Conservation (phyloP, 192 early-diverging fungal species). For the Coemansia sp. region DNA sequence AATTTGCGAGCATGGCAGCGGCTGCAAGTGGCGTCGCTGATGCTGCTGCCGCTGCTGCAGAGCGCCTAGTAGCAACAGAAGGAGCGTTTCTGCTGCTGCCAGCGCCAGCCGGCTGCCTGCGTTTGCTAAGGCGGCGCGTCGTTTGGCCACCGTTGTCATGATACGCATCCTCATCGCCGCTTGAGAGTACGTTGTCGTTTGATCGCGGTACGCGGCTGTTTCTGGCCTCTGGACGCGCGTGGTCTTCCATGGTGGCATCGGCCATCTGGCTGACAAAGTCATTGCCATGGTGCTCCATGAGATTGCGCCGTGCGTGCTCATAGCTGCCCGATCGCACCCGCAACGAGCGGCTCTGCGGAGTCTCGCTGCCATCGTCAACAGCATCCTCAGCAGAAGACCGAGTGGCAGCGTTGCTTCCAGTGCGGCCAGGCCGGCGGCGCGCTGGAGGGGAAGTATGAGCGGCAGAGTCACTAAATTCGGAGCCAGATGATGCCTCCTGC, state of each 20-base stretch:
- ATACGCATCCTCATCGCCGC: slow-evolving; percentile 2
- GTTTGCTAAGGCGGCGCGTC: slow-evolving; percentile 7
- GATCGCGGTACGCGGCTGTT: slow-evolving; percentile 21
- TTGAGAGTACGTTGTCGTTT: not conserved
- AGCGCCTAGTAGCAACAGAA: not conserved
- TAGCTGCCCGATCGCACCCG: slow-evolving; percentile 1
- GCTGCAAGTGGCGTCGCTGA: not conserved
- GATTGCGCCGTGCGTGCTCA: not conserved
- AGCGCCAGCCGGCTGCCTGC: not conserved
- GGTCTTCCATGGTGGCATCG: slow-evolving; percentile 1
- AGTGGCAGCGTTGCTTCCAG: not conserved
- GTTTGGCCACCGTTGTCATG: not conserved
- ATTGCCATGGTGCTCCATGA: not conserved
- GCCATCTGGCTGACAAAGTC: not conserved
- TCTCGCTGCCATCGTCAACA: slow-evolving; percentile 3
- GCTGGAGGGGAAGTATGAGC: not conserved
- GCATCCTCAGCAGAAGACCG: not conserved
- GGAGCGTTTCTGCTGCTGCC: slow-evolving; percentile 7
- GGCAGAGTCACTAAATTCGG: not conserved
- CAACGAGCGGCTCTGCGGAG: not conserved
- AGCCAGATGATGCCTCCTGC: not conserved
- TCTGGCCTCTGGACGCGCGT: not conserved
- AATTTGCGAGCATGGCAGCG: not conserved
- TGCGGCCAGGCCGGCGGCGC: not conserved
- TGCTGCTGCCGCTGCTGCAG: not conserved